Evolutionary conservation across 169 alveolate genomes (phyloP).

Genomic region (Eimeria necatrix): DNA sequence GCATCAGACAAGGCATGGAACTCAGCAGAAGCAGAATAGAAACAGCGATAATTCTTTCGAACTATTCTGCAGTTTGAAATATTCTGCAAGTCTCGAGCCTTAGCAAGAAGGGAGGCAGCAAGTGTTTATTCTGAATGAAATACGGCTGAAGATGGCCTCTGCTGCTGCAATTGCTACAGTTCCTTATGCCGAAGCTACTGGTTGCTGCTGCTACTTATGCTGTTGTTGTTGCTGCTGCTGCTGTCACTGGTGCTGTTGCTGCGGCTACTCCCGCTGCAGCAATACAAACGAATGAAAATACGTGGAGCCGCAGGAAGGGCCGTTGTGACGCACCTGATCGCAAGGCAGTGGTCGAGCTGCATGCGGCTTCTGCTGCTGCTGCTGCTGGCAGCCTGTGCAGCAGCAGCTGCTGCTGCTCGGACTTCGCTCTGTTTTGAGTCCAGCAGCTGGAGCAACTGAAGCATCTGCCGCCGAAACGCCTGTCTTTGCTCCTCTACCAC

Average conservation of each 20-base stretch:
- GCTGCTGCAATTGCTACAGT: too few relatives aligned
- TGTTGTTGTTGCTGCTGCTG: background rate
- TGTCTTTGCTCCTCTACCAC: slow-evolving; percentile 38
- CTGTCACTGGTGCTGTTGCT: background rate
- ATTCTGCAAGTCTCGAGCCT: too few relatives aligned
- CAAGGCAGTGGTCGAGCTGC: slow-evolving; percentile 42
- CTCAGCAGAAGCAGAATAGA: background rate
- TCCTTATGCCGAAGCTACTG: too few relatives aligned
- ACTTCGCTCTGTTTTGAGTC: slow-evolving; percentile 57
- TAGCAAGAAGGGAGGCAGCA: too few relatives aligned
- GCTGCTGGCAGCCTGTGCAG: slow-evolving; percentile 51
- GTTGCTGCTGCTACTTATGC: background rate
- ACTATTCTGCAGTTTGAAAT: too few relatives aligned
- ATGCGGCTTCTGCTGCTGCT: slow-evolving; percentile 61
- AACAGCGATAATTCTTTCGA: background rate
- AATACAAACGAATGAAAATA: background rate
- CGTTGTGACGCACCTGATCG: background rate
- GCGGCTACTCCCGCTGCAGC: background rate
- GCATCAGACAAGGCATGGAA: background rate
- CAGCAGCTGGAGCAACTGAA: slow-evolving; percentile 29
- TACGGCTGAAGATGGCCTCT: too few relatives aligned
- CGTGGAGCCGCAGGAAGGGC: background rate
- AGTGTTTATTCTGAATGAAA: too few relatives aligned
- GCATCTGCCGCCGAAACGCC: slow-evolving; percentile 40
- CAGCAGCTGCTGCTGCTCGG: slow-evolving; percentile 56